Evolutionary conservation across 805 yeast genomes (phyloP).

Genomic region (Lachancea sp.): DNA sequence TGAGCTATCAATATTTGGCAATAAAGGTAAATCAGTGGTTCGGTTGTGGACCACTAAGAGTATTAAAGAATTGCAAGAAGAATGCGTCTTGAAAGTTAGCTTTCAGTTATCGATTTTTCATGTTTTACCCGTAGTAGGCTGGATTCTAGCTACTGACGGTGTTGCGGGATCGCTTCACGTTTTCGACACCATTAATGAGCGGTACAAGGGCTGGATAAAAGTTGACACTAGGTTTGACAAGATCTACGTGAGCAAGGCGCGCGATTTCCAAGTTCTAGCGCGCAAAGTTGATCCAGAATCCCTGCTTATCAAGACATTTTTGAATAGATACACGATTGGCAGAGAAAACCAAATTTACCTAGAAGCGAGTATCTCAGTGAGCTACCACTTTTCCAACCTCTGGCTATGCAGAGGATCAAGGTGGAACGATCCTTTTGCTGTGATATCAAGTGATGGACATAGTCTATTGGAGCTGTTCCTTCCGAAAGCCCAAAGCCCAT

Average conservation of each 20-base stretch:
- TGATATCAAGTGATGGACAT: neutral
- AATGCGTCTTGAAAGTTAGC: constrained; percentile 10
- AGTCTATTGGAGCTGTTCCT: constrained; percentile 1
- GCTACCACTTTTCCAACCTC: neutral
- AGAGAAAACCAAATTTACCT: neutral
- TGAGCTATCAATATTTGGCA: constrained; percentile 1
- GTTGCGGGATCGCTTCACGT: constrained; percentile 11
- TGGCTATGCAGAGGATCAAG: neutral
- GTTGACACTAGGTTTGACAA: neutral
- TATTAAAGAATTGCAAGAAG: constrained; percentile 1
- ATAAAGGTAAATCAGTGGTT: neutral
- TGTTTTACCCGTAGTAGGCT: constrained; percentile 13
- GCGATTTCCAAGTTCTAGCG: constrained; percentile 4
- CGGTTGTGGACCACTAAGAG: neutral
- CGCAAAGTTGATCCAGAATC: constrained; percentile 5
- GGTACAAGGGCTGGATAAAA: constrained; percentile 13
- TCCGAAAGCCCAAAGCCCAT: constrained; percentile 1
- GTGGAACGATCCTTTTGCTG: neutral
- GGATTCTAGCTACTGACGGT: constrained; percentile 11
- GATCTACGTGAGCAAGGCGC: neutral
- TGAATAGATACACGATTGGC: constrained; percentile 6
- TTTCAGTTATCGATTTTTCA: constrained; percentile 13
- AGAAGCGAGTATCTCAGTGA: neutral
- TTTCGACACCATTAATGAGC: constrained; percentile 12
- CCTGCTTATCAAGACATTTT: constrained; percentile 1